Evolutionary conservation across 768 basidiomycete genomes (phyloP).

Genomic region (Russula ochroleuca): DNA sequence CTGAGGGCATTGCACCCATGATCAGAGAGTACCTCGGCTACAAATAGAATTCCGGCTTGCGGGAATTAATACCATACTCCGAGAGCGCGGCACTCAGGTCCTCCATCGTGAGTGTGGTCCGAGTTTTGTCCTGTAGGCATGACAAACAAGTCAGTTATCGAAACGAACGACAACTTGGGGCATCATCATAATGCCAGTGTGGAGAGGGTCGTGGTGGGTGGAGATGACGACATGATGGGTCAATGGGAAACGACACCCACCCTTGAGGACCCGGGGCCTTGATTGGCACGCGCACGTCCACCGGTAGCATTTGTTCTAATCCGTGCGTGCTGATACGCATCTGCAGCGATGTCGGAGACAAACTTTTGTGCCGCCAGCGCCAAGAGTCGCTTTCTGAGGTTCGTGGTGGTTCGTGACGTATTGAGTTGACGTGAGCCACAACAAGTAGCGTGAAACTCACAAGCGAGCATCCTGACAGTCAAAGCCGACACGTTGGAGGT

Average conservation of each 20-base stretch:
- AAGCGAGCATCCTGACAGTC: slow-evolving; percentile 91
- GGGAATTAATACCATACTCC: slow-evolving; percentile 94
- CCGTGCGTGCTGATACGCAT: slow-evolving; percentile 96
- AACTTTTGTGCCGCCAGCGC: slow-evolving; percentile 98
- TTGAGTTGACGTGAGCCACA: neutral
- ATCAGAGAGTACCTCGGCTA: slow-evolving; percentile 34
- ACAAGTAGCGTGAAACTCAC: slow-evolving; percentile 44
- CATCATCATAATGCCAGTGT: too few relatives aligned
- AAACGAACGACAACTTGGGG: neutral
- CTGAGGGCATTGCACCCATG: slow-evolving; percentile 10
- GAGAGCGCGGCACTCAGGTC: slow-evolving; percentile 86
- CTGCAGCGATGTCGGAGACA: slow-evolving; percentile 91
- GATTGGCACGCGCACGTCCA: slow-evolving; percentile 62
- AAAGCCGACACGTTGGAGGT: slow-evolving; percentile 92
- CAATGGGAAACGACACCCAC: slow-evolving; percentile 38
- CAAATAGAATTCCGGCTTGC: slow-evolving; percentile 93
- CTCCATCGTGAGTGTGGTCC: slow-evolving; percentile 95
- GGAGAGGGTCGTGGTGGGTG: neutral
- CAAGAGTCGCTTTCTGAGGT: slow-evolving; percentile 79
- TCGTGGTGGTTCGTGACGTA: slow-evolving; percentile 11
- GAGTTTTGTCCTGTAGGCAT: slow-evolving; percentile 73
- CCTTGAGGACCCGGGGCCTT: slow-evolving; percentile 60
- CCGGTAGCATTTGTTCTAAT: slow-evolving; percentile 85
- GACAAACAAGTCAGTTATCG: neutral
- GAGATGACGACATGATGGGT: neutral